A percentile compares a stretch with the other conserved stretches of the same genome.
These are phyloP conservation scores for Stachybotrys chartarum DNA, from an alignment of 2,329 filamentous ascomycete species.

Conservation along the genomic window DNA sequence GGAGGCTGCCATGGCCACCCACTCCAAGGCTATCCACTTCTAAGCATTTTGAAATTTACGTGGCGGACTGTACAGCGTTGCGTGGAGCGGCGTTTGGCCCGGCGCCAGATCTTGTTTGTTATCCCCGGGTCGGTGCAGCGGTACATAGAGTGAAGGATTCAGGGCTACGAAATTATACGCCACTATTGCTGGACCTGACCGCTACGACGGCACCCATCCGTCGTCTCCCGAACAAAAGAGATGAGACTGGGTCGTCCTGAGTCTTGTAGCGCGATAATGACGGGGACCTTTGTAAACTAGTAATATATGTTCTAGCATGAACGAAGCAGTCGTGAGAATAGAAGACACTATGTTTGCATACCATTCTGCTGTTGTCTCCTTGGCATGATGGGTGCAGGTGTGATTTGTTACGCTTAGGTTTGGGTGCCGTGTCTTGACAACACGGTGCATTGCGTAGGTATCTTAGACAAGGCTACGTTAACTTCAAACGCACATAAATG, in stretches of 20 bases:
- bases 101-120: not conserved
- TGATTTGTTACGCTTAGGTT: no score
- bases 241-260: not conserved
- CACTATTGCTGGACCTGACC: not conserved
- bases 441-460: no score
- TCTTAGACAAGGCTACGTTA: no score
- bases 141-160: not conserved
- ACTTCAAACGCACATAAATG: no score
- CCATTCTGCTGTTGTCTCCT: no score
- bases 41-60: constrained; percentile 34
- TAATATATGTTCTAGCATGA: constrained; percentile 4
- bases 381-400: no score
- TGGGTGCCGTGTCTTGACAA: no score
- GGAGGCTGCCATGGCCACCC: constrained; percentile 97
- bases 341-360: not conserved
- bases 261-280: not conserved
- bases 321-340: not conserved
- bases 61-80: not conserved
- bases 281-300: constrained; percentile 8
- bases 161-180: not conserved
- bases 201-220: no score
- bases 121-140: not conserved
- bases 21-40: constrained; percentile 93
- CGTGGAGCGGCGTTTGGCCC: not conserved
- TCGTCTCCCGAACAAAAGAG: not conserved